phyloP scores from a whole-genome alignment of 2,329 filamentous ascomycete genomes.

The Chaetomium olivaceum region DNA sequence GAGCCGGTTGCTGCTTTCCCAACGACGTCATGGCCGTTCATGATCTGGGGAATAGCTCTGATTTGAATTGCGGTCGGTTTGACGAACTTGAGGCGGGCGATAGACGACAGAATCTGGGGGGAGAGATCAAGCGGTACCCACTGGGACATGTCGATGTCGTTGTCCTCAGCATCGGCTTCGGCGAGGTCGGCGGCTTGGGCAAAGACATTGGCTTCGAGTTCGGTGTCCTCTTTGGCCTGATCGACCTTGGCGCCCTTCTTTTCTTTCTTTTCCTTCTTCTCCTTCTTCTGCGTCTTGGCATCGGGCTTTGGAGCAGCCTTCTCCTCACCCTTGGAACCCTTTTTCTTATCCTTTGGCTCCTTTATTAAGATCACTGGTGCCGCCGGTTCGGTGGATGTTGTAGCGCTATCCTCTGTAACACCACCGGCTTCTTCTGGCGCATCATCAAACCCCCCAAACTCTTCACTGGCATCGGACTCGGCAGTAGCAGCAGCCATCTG shows the following conservation, averaged over 20 bases:
- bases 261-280: conserved; percentile 29
- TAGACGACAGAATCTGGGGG: conserved; percentile 66
- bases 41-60: conserved; percentile 76
- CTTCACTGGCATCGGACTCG: conserved; percentile 34
- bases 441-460: conserved; percentile 40
- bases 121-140: conserved; percentile 79
- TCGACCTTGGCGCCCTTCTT: conserved; percentile 40
- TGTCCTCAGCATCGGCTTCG: conserved; percentile 49
- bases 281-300: conserved; percentile 35
- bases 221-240: conserved; percentile 39
- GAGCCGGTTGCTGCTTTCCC: conserved; percentile 96
- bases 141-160: conserved; percentile 70
- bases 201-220: conserved; percentile 54
- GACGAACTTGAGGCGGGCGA: conserved; percentile 77
- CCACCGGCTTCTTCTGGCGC: conserved; percentile 20
- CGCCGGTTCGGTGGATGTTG: background rate
- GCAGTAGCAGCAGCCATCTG: conserved; percentile 36
- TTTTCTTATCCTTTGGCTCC: conserved; percentile 34
- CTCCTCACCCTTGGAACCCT: conserved; percentile 11
- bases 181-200: conserved; percentile 56
- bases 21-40: conserved; percentile 84
- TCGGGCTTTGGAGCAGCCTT: conserved; percentile 34
- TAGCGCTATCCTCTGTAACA: conserved; percentile 12
- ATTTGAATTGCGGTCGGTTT: conserved; percentile 82
- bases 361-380: conserved; percentile 26